phyloP scores from a whole-genome alignment of 345 rosid species.

The Firmiana major region DNA sequence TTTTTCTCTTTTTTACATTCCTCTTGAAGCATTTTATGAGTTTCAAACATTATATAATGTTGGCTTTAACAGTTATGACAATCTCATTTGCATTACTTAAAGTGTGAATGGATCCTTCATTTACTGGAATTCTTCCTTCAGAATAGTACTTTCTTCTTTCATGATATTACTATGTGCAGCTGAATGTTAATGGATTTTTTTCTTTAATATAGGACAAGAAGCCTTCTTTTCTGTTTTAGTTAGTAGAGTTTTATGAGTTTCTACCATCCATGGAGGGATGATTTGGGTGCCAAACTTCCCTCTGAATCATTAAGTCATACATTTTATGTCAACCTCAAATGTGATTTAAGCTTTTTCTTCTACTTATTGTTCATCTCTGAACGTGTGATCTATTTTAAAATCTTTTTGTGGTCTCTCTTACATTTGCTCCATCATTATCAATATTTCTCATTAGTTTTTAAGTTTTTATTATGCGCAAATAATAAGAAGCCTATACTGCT shows the following conservation, averaged over 20 bases:
- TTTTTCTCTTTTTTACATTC: not conserved
- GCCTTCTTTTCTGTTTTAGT: not conserved
- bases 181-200: not conserved
- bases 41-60: not conserved
- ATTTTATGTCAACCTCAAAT: not conserved
- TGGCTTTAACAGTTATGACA: not conserved
- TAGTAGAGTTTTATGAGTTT: not conserved
- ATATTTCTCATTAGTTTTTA: not conserved
- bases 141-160: not conserved
- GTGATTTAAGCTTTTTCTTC: slow-evolving; percentile 2
- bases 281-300: not conserved
- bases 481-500: not conserved
- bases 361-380: not conserved
- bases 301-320: not conserved
- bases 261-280: not conserved
- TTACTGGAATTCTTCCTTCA: not conserved
- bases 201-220: not conserved
- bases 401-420: not conserved
- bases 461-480: not conserved
- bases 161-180: not conserved
- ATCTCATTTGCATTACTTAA: not conserved
- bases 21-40: slow-evolving; percentile 4
- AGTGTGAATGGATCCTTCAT: not conserved
- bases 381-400: not conserved
- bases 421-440: not conserved